Evolutionary conservation across 805 yeast species (phyloP).

Genomic region (Hanseniaspora hatyaiensis): DNA sequence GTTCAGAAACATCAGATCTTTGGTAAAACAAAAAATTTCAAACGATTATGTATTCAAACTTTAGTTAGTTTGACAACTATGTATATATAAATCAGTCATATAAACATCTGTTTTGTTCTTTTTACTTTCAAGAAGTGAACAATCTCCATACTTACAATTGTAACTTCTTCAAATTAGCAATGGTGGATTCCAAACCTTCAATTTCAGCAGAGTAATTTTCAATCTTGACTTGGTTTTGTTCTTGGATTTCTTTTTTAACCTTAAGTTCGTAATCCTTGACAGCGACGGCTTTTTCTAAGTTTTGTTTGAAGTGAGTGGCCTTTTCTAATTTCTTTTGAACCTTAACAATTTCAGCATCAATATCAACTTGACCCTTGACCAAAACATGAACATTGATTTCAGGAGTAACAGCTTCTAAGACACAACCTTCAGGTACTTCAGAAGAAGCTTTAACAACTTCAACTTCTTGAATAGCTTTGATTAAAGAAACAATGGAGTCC

Average conservation of each 20-base stretch:
- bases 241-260: constrained; percentile 74
- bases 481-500: constrained; percentile 78
- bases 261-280: constrained; percentile 73
- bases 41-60: constrained; percentile 50
- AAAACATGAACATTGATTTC: constrained; percentile 76
- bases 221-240: constrained; percentile 53
- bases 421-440: constrained; percentile 79
- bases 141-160: constrained; percentile 36
- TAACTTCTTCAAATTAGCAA: constrained; percentile 69
- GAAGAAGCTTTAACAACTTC: constrained; percentile 46
- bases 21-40: constrained; percentile 38
- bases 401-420: constrained; percentile 67
- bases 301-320: constrained; percentile 46
- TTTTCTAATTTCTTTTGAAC: constrained; percentile 65
- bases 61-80: constrained; percentile 7
- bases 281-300: constrained; percentile 56
- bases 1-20: constrained; percentile 37
- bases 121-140: too few species aligned
- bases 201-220: constrained; percentile 74
- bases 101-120: neutral
- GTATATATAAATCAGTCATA: constrained; percentile 4
- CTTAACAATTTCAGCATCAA: constrained; percentile 81
- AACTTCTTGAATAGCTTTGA: constrained; percentile 76
- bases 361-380: constrained; percentile 88
- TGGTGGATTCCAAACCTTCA: constrained; percentile 78